A percentile compares a stretch with the other conserved stretches of the same genome.
Evolutionary conservation across 140 eudicot species (phyloP).

Genomic region (Cichorium intybus): DNA sequence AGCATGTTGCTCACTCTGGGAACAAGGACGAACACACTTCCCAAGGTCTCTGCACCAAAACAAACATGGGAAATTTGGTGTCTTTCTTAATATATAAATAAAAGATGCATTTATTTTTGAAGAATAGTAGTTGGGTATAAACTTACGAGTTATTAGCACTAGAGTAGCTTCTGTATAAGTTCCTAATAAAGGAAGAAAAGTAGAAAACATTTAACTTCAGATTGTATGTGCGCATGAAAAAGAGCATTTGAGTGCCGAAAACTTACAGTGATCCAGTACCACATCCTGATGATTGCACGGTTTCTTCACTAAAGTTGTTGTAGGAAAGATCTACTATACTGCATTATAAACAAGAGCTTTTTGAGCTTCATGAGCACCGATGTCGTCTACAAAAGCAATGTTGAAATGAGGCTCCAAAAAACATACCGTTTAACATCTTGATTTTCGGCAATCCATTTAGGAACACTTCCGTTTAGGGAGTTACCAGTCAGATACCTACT

Average conservation of each 20-base stretch:
- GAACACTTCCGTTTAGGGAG: constrained; percentile 37
- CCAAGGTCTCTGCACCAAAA: constrained; percentile 24
- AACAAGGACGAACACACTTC: constrained; percentile 24
- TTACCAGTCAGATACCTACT: constrained; percentile 43
- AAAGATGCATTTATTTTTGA: neutral
- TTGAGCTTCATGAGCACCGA: neutral
- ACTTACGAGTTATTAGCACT: constrained; percentile 34
- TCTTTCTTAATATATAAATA: neutral
- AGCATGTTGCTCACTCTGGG: constrained; percentile 13
- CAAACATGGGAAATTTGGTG: neutral
- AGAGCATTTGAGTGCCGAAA: neutral
- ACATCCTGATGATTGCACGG: constrained; percentile 31
- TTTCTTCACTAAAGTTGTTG: constrained; percentile 35
- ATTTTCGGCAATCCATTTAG: constrained; percentile 29
- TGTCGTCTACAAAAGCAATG: neutral
- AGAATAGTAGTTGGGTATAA: neutral
- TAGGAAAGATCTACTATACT: constrained; percentile 54
- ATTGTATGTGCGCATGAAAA: neutral
- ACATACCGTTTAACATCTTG: constrained; percentile 18
- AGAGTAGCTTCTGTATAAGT: constrained; percentile 46
- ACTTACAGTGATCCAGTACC: constrained; percentile 31
- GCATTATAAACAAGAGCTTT: constrained; percentile 2
- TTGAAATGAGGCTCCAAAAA: neutral
- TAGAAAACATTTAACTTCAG: neutral
- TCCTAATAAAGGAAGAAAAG: constrained; percentile 21